Percentiles rank a stretch among this genome's conserved stretches.
Evolutionary conservation across 2,329 filamentous ascomycete species (phyloP).

Genomic region (Magnaporthiopsis rhizophila): DNA sequence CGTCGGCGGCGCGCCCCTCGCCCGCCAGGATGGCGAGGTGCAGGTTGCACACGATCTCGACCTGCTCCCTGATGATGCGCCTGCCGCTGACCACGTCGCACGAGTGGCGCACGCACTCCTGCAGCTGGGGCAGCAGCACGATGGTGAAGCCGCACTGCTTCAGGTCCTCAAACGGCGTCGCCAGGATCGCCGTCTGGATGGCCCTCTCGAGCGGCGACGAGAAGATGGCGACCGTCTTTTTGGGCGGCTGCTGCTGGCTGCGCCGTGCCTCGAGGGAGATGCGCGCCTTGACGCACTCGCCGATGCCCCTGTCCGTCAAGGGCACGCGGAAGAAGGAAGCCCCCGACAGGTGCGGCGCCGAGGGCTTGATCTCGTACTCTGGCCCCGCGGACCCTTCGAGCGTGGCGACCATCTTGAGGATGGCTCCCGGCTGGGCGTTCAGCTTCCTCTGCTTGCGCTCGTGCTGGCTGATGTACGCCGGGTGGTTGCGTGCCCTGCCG

Average conservation of each 20-base stretch:
- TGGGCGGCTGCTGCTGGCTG: background rate
- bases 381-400: background rate
- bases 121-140: constrained; percentile 1
- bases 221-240: background rate
- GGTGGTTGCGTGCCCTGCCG: background rate
- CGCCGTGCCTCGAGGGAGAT: background rate
- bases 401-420: background rate
- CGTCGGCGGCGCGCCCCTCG: background rate
- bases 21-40: background rate
- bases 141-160: background rate
- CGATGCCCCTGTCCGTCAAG: background rate
- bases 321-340: background rate
- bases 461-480: background rate
- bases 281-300: background rate
- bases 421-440: background rate
- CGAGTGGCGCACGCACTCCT: constrained; percentile 2
- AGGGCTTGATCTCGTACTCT: background rate
- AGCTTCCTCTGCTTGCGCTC: background rate
- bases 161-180: constrained; percentile 1
- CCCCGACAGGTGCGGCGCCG: background rate
- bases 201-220: constrained; percentile 1
- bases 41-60: background rate
- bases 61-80: background rate
- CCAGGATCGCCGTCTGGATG: constrained; percentile 4
- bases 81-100: background rate